Evolutionary conservation across 2,329 filamentous ascomycete genomes (phyloP), one percentile per base, ranked within the genome.

Genomic region (Calonectria hawksworthii): DNA sequence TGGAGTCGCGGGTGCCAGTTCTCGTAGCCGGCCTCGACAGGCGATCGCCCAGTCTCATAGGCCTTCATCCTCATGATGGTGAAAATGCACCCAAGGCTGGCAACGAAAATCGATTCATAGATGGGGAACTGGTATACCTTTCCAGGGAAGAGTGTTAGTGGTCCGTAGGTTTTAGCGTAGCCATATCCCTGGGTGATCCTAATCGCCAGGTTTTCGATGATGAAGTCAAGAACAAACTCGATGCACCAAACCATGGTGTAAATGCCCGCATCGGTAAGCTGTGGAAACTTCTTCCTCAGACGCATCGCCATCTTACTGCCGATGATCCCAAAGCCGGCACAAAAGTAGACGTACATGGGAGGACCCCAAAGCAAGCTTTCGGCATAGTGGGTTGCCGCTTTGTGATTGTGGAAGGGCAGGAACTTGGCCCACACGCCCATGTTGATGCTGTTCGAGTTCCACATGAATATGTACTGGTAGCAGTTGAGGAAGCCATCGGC

Each of bases 171-270:
- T 23, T 68, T 68, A 18, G 66, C 66, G n/a, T 56, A 68, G 21
- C 66, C 66, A 18, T 68, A 68, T 26, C 66, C 66, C 7, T 56
- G 50, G 32, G 66, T 68, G 34, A 68, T 68, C 32, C 66, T 51
- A 14, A 68, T 68, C 5, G 66, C 66, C 10, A 68, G 36, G 66
- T 68, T 68, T 23, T 68, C 66, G 30, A 68, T 68, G 51, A 68
- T 44, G 23, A 68, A 68, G 51, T 68, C 66, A 26, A 68, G 18
- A 8, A 56, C 51, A 28, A 68, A 68, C 21, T 68, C 66, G 26
- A 68, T 68, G 36, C 66, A 56, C 66, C 66, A 68, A 34, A 68
- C 51, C n/a, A 68, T 68, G 32, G 66, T 68, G 36, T 41, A 68
- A 23, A 68, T 68, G 3, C 66, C 66, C 4, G 66, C 66, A 18